Evolutionary conservation across 305 asterid genomes (phyloP), one percentile per base, ranked within the genome.

Genomic region (Fraxinus velutina): DNA sequence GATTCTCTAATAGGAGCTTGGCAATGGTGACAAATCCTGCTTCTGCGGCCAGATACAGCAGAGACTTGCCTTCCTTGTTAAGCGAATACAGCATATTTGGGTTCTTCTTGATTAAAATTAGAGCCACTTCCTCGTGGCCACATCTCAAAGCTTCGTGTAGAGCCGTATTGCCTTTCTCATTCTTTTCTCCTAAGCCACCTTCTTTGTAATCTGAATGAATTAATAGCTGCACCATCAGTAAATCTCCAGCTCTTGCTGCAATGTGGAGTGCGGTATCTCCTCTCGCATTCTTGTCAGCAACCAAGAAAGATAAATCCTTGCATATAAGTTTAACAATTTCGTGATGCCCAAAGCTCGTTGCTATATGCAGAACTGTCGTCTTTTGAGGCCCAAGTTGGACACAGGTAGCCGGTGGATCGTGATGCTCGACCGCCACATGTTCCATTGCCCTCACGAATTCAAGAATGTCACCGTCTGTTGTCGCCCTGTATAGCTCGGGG

Each of bases 31-130:
- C 83, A 82, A 87, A 86, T 70, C 92, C 93, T 21, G 89, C 92
- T 79, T 86, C 92, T 79, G 92, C 91, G 78, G 93, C 90, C 76
- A 90, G 87, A 84, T 82, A 89, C 78, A 90, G 84, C 82, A 88
- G 81, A 81, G 92, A 85, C 75, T 88, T 82, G 42, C 91, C 93
- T 71, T 86, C 86, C 81, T 79, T 86, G 79, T 87, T 90, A 33
- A 83, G 83, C 17, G 90, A 83, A 82, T 90, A 89, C 32, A 76
- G 2, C 86, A 87, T 80, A 44, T 79, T 76, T n/a, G 50, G 88
- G 78, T 87, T 90, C 81, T 84, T 87, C 57, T 82, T 79, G 47
- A 89, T 85, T 81, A 89, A 73, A 55, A 87, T 86, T 36, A 86
- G 82, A 70, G 90, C 90, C 76, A 85, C 88, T 78, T 85, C 90